Percentiles rank a stretch among this genome's conserved stretches.
Conservation (phyloP, 169 alveolate species). For the Theileria annulata region DNA sequence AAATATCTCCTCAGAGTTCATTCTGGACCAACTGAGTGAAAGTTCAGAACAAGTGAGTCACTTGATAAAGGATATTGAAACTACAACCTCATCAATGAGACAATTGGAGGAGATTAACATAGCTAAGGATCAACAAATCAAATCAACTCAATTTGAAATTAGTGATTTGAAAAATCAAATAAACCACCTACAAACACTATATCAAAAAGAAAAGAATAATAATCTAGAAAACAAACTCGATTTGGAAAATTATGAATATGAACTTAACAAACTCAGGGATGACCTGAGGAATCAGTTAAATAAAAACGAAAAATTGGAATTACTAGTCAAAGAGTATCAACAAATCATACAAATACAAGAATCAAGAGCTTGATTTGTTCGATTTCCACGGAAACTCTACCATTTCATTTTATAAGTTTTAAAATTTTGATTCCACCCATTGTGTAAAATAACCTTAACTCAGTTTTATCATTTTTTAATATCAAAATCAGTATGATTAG, state of each 20-base stretch:
- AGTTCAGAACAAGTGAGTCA: neutral
- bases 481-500: neutral
- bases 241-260: neutral
- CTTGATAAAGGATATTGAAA: neutral
- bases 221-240: neutral
- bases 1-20: neutral
- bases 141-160: neutral
- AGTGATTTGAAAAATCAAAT: neutral
- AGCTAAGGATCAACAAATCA: neutral
- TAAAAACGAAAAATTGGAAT: neutral
- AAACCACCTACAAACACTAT: neutral
- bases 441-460: neutral
- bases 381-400: neutral
- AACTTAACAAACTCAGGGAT: neutral
- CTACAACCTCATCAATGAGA: neutral
- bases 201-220: neutral
- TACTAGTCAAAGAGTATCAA: slow-evolving; percentile 2
- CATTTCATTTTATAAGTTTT: neutral
- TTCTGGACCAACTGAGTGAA: neutral
- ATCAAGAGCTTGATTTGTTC: neutral
- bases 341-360: neutral
- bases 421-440: neutral
- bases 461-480: neutral
- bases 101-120: slow-evolving; percentile 1
- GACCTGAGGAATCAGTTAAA: neutral